Evolutionary conservation across 139 green algal genomes (phyloP), one percentile per base, ranked within the genome.

Genomic region (Pleodorina starrii): DNA sequence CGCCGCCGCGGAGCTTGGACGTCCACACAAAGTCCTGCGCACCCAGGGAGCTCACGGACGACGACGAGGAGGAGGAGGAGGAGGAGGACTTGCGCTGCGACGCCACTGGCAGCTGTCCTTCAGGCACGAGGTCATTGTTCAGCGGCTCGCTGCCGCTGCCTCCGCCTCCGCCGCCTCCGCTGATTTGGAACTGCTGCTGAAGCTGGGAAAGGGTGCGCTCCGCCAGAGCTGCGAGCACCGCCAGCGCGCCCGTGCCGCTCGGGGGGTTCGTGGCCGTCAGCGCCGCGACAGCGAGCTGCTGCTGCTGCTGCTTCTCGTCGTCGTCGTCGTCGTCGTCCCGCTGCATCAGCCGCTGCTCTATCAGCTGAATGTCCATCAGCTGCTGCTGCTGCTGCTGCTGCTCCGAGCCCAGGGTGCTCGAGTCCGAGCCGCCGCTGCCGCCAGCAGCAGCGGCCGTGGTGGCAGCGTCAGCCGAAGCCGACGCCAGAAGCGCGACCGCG

Each of bases 361-460:
- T 36, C 40, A n/a, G 7, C 5, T 36, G 27, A 50, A 36, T n/a
- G 1, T 80, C 36, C 23, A 23, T n/a, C 66, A 74, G 12, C 25
- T 50, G 36, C 38, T 77, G 43, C n/a, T 68, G 75, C 74, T 63
- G 43, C 74, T 79, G 40, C 69, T 77, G 69, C 69, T 40, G 60
- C 63, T 73, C 54, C 54, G 29, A 66, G 29, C 3, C 9, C 25
- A 32, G 54, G 21, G 54, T 12, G 7, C 21, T 66, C 54, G 29
- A 25, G 21, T 66, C 54, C 14, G 63, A 11, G 14, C 71, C 36
- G 71, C 40, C 12, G 40, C 36, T 36, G 7, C 6, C 71, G 36
- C 54, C 25, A 51, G 19, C 71, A 10, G 35, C 68, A 19, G 68
- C 68, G 35, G 35, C 68, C 12, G 35, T 27, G 7, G 17, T 32